These are phyloP conservation scores for Yarrowia hollandica DNA, from an alignment of 805 yeast species.

Conservation along the genomic window DNA sequence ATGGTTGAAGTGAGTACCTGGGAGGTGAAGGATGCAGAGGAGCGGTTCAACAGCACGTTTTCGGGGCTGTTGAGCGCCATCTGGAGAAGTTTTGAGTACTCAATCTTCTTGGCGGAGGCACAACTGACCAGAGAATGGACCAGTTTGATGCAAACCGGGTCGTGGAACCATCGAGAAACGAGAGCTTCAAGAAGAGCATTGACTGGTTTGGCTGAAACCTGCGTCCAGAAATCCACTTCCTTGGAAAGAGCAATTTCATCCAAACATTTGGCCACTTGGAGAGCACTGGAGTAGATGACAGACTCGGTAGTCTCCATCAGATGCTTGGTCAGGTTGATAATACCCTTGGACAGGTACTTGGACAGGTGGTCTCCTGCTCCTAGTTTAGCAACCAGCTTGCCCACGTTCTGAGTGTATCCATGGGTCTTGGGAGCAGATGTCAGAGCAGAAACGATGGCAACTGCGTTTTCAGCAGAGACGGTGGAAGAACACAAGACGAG, in stretches of 20 bases:
- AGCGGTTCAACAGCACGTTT: not conserved
- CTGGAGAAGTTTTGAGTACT: conserved; percentile 57
- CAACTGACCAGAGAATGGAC: conserved; percentile 45
- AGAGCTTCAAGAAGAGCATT: conserved; percentile 41
- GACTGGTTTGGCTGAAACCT: conserved; percentile 32
- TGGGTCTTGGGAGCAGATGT: conserved; percentile 18
- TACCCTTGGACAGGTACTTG: conserved; percentile 17
- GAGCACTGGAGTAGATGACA: not conserved
- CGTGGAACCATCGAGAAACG: conserved; percentile 48
- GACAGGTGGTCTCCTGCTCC: not conserved
- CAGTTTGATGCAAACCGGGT: conserved; percentile 50
- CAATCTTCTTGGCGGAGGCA: conserved; percentile 44
- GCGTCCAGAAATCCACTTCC: conserved; percentile 32
- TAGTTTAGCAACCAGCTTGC: not conserved
- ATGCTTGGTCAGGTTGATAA: conserved; percentile 25
- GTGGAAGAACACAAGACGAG: not conserved
- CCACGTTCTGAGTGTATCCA: conserved; percentile 20
- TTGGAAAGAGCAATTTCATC: not conserved
- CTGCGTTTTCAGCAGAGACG: not conserved
- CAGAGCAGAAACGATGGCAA: not conserved
- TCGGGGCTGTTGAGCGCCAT: conserved; percentile 57
- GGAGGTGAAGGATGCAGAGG: conserved; percentile 39
- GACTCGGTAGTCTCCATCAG: conserved; percentile 7
- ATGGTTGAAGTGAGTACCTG: conserved; percentile 47
- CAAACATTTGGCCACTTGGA: not conserved